Base-by-base conservation (phyloP, 768 basidiomycete species). In the Russula virescens region DNA sequence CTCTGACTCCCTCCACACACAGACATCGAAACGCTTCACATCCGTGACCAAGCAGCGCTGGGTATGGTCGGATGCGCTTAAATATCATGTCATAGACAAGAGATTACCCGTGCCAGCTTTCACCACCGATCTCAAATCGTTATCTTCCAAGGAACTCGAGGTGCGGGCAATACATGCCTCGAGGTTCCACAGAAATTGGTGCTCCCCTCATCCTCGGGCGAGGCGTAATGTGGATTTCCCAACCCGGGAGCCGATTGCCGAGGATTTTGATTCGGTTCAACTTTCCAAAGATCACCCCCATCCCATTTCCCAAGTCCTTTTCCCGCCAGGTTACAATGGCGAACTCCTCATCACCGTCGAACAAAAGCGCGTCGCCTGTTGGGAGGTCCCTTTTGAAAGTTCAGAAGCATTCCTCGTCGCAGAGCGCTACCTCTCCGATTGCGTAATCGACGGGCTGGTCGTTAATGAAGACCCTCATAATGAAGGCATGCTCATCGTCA, bases 41-140 rank as follows among this genome's bases (percentile, higher is more conserved):
- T 46, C 68, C 11, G 64, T 76, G 53, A 73, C 74, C 48, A 74
- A 72, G 64, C 60, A 72, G 48, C 74, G 75, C 55, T 75, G 73
- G 73, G 73, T 76, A 19, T 76, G 75, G 75, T 68, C 70, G 43
- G 70, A 74, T 62, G 74, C 74, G 19, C 65, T 76, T 38, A 68
- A 71, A 49, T 68, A 70, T 10, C 75, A 73, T 64, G 70, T 75
- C 66, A 68, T 74, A 10, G 67, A 71, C 61, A 69, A 66, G 34
- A 72, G 72, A 14, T 67, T 76, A 28, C 73, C 74, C 49, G 59
- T 76, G 19, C 75, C 75, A 26, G 72, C 73, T 35, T 64, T 58
- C 46, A 68, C 58, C 48, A 55, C 66, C 1, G 73, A 73, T 59
- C 62, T 74, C 56, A 70, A 71, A 57, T 60, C 64, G 38, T 59